Conservation (phyloP, 2,329 filamentous ascomycete species). For the Calonectria pseudoturangicola region DNA sequence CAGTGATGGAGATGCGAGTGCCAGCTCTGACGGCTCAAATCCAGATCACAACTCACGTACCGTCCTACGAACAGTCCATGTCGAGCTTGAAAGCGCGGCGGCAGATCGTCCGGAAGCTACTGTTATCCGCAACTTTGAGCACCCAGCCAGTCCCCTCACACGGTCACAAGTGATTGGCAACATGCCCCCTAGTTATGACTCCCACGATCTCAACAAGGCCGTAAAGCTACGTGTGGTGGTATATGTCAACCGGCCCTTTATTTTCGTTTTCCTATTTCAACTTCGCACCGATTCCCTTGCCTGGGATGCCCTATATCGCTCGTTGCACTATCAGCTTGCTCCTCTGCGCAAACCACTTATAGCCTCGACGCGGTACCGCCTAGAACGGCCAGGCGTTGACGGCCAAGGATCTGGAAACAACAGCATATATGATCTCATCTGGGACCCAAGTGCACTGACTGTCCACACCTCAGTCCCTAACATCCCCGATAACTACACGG, state of each 20-base stretch:
- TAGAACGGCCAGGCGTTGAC: slow-evolving; percentile 64
- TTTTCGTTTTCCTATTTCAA: slow-evolving; percentile 84
- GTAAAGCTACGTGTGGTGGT: slow-evolving; percentile 80
- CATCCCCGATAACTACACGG: slow-evolving; percentile 70
- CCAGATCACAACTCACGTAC: slow-evolving; percentile 71
- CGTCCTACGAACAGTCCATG: slow-evolving; percentile 78
- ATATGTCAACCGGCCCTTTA: slow-evolving; percentile 84
- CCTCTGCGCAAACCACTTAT: slow-evolving; percentile 75
- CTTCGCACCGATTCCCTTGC: slow-evolving; percentile 74
- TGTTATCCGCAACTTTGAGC: slow-evolving; percentile 66
- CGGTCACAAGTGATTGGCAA: slow-evolving; percentile 60
- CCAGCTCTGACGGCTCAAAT: slow-evolving; percentile 56
- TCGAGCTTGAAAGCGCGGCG: slow-evolving; percentile 74
- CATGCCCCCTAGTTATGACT: slow-evolving; percentile 57
- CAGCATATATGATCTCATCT: slow-evolving; percentile 77
- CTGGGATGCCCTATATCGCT: slow-evolving; percentile 74
- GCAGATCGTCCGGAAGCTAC: slow-evolving; percentile 65
- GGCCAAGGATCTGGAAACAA: slow-evolving; percentile 54
- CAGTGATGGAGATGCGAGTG: slow-evolving; percentile 57
- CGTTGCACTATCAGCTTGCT: slow-evolving; percentile 76
- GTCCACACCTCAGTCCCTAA: slow-evolving; percentile 80
- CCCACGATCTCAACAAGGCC: slow-evolving; percentile 72
- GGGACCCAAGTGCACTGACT: slow-evolving; percentile 74
- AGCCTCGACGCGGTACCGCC: slow-evolving; percentile 74
- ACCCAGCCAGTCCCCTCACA: slow-evolving; percentile 59